Percentiles rank a stretch among this genome's conserved stretches.
phyloP scores from a whole-genome alignment of 2,329 filamentous ascomycete genomes.

The Fonsecaea pugnacius region DNA sequence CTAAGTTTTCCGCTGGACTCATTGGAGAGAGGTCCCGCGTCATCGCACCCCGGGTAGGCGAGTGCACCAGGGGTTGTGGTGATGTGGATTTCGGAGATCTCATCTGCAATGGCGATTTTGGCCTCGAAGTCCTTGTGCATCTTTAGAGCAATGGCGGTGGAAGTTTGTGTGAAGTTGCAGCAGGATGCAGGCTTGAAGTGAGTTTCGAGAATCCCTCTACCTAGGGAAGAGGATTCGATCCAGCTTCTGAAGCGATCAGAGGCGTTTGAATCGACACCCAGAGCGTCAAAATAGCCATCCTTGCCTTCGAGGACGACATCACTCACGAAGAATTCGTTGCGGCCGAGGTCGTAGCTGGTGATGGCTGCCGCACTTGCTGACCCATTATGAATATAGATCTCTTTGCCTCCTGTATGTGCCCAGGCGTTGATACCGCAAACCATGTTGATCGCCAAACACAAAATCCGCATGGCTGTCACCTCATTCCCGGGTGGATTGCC shows the following conservation, averaged over 20 bases:
- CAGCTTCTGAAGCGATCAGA: neutral
- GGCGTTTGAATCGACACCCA: neutral
- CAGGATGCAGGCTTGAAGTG: constrained; percentile 14
- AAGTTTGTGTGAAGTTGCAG: constrained; percentile 16
- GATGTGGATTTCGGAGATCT: constrained; percentile 8
- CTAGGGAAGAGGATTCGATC: neutral
- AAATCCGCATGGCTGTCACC: neutral
- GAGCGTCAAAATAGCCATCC: constrained; percentile 12
- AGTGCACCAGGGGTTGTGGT: constrained; percentile 12
- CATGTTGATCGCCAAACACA: constrained; percentile 16
- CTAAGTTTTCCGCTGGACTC: constrained; percentile 18
- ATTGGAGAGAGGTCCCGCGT: constrained; percentile 3
- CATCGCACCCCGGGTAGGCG: constrained; percentile 19
- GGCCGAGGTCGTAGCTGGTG: constrained; percentile 10
- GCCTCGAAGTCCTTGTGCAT: neutral
- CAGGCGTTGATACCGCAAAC: constrained; percentile 21
- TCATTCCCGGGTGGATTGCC: neutral
- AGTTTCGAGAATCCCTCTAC: constrained; percentile 9
- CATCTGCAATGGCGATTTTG: neutral
- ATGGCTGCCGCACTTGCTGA: constrained; percentile 10
- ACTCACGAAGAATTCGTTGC: neutral
- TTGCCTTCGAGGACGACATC: constrained; percentile 19
- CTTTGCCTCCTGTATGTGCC: constrained; percentile 18
- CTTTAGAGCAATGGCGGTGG: constrained; percentile 10
- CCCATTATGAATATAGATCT: constrained; percentile 18